phyloP scores from a whole-genome alignment of 2,329 filamentous ascomycete species.

The Neonectria faginata region DNA sequence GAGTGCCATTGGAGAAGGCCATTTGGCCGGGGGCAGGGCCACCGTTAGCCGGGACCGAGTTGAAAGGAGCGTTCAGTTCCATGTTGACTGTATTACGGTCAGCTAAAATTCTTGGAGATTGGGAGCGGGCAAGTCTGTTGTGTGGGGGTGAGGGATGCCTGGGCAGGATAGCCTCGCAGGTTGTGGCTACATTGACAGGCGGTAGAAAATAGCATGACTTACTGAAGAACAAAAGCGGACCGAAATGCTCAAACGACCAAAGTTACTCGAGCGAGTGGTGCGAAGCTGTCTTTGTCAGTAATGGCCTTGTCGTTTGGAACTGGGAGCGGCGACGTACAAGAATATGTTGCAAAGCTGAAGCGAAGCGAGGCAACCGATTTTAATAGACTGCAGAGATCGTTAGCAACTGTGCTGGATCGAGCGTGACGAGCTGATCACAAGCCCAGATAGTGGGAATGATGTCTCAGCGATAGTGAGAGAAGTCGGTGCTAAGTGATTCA shows the following conservation, averaged over 20 bases:
- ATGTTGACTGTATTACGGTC: conserved; percentile 44
- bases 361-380: conserved; percentile 38
- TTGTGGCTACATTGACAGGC: background rate
- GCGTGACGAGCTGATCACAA: background rate
- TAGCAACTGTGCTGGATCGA: conserved; percentile 9
- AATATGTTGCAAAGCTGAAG: conserved; percentile 39
- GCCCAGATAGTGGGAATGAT: background rate
- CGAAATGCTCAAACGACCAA: conserved; percentile 37
- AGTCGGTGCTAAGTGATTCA: background rate
- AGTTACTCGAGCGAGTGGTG: conserved; percentile 26
- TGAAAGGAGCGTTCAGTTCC: conserved; percentile 50
- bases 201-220: conserved; percentile 5
- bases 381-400: conserved; percentile 27
- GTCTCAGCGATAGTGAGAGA: background rate
- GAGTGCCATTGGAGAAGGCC: conserved; percentile 55
- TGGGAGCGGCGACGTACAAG: conserved; percentile 19
- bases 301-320: too few relatives aligned
- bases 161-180: background rate
- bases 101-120: conserved; percentile 11
- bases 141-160: background rate
- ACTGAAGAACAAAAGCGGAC: conserved; percentile 34
- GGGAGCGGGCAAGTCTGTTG: background rate
- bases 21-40: conserved; percentile 49
- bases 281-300: conserved; percentile 29
- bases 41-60: conserved; percentile 48